Percentiles rank a stretch among this genome's conserved stretches.
These are phyloP conservation scores for Penstemon eatonii DNA, from an alignment of 257 asterid species.

Conservation along the genomic window DNA sequence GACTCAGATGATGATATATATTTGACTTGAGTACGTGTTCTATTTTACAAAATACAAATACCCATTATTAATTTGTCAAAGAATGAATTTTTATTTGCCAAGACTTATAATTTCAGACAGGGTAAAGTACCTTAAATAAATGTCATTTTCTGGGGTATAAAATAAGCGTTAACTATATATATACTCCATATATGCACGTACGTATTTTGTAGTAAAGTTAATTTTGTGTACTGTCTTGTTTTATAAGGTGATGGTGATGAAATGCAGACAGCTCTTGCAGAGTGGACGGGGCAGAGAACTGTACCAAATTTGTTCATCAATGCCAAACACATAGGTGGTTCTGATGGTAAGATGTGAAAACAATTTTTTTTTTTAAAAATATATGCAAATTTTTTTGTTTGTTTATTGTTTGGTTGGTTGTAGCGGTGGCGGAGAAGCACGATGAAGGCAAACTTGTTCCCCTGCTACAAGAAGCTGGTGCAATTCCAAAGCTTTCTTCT, in stretches of 20 bases:
- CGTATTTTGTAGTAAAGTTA: background rate
- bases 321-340: constrained; percentile 88
- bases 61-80: too few species aligned
- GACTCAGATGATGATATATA: too few species aligned
- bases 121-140: too few species aligned
- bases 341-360: constrained; percentile 51
- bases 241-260: constrained; percentile 65
- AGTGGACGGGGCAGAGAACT: constrained; percentile 85
- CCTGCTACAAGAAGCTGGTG: constrained; percentile 66
- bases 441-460: constrained; percentile 59
- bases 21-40: too few species aligned
- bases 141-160: too few species aligned
- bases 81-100: too few species aligned
- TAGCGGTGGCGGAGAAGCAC: constrained; percentile 58
- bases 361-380: background rate
- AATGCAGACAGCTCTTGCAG: constrained; percentile 63
- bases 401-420: constrained; percentile 15
- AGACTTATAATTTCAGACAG: too few species aligned
- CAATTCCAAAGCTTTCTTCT: constrained; percentile 39
- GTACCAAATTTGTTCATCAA: constrained; percentile 82
- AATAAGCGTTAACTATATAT: too few species aligned
- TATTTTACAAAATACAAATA: too few species aligned
- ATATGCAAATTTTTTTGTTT: too few species aligned
- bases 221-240: background rate
- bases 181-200: too few species aligned